Evolutionary conservation across 176 grass and related monocot species (phyloP).

Genomic region (Aegilops tauschii): DNA sequence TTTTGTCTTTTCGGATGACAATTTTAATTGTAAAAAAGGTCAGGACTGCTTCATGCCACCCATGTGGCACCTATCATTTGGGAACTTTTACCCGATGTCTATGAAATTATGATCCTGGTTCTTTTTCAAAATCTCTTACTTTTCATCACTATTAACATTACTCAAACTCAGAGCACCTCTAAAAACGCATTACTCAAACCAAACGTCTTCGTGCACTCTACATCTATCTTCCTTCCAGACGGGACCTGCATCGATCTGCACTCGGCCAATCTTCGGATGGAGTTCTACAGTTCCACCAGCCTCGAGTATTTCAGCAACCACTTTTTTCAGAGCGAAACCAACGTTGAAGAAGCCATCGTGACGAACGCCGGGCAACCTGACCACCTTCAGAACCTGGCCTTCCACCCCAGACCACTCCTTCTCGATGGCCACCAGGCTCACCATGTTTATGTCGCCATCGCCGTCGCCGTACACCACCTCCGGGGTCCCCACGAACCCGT

Average conservation of each 20-base stretch:
- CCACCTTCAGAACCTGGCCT: conserved; percentile 39
- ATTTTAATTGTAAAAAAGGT: too few relatives aligned
- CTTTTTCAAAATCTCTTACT: too few relatives aligned
- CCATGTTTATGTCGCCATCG: conserved; percentile 61
- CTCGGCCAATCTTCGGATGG: not conserved
- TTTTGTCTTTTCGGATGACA: too few relatives aligned
- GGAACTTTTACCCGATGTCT: too few relatives aligned
- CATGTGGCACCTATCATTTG: too few relatives aligned
- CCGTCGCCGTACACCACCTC: conserved; percentile 64
- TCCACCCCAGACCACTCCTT: conserved; percentile 29
- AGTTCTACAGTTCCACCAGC: not conserved
- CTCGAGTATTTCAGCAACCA: conserved; percentile 21
- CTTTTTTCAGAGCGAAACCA: not conserved
- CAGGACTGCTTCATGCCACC: too few relatives aligned
- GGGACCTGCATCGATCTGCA: not conserved
- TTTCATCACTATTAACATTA: too few relatives aligned
- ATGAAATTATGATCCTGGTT: too few relatives aligned
- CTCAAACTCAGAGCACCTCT: not conserved
- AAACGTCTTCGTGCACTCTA: not conserved
- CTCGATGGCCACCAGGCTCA: conserved; percentile 48
- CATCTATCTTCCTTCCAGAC: not conserved
- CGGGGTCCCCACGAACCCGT: conserved; percentile 34
- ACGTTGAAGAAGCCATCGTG: conserved; percentile 36
- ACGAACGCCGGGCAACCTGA: conserved; percentile 46
- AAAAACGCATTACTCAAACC: not conserved